These are phyloP conservation scores for Corinectria fuckeliana DNA, from an alignment of 2,329 filamentous ascomycete species.

Conservation along the genomic window DNA sequence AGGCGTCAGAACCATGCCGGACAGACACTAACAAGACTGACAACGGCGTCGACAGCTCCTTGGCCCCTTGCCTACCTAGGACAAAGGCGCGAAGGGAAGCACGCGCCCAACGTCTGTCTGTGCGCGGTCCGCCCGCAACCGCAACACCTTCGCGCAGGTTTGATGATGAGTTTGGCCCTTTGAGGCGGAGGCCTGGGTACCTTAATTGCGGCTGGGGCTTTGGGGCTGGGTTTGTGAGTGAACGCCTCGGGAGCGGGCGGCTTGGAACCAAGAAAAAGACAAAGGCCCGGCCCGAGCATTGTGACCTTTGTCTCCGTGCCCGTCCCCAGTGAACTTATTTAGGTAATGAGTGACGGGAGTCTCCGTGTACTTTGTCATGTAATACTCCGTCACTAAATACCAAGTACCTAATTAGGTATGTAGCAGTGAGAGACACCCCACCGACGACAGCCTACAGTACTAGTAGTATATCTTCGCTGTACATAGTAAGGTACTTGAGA, in stretches of 20 bases:
- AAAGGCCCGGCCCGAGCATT: constrained; percentile 36
- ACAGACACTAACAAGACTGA: constrained; percentile 20
- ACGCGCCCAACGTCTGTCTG: constrained; percentile 35
- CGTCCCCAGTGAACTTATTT: constrained; percentile 4
- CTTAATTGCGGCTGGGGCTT: constrained; percentile 27
- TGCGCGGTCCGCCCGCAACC: constrained; percentile 26
- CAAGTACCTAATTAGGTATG: not conserved
- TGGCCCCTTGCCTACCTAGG: constrained; percentile 30
- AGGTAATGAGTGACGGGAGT: no score
- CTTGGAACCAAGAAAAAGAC: constrained; percentile 25
- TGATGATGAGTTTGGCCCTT: constrained; percentile 15
- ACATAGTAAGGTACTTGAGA: no score
- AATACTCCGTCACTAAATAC: not conserved
- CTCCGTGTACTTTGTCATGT: not conserved
- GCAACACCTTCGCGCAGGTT: constrained; percentile 25
- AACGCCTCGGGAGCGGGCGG: constrained; percentile 11
- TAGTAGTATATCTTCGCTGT: no score
- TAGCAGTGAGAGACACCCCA: no score
- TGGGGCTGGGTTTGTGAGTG: constrained; percentile 11
- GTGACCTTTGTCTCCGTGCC: constrained; percentile 11
- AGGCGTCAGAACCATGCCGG: constrained; percentile 5
- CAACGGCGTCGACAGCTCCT: constrained; percentile 4
- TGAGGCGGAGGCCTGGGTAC: no score
- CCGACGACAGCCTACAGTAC: no score
- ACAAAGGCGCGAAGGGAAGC: constrained; percentile 26